Evolutionary conservation across 2,329 filamentous ascomycete species (phyloP), one percentile per base, ranked within the genome.

Genomic region (Nigrospora sphaerica): DNA sequence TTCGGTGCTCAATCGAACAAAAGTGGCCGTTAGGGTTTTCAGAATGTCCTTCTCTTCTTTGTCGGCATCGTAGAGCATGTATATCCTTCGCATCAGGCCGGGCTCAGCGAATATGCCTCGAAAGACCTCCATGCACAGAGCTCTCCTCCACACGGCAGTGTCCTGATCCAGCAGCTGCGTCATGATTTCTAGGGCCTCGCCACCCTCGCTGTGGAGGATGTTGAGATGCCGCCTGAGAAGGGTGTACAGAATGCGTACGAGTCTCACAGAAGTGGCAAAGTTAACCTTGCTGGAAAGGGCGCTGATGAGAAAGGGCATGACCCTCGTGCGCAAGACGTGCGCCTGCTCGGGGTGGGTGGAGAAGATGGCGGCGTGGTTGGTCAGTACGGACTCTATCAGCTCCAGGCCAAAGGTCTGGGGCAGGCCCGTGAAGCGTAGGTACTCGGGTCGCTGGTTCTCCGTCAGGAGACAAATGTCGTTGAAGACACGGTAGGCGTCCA

Each of bases 1-100:
- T 61, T 98, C 93, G 0, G 90, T 90, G 46, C 92, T 92, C 10
- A 97, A 72, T 13, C 90, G 82, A n/a, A 97, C 93, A 60, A 98
- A 91, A 0, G 86, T 85, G 11, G 88, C 87, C 51, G 93, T 85
- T 49, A 96, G 74, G 47, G 90, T 86, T 56, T 87, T 85, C 18
- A 98, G 70, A 17, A 97, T 80, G 43, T 84, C 75, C 56, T 85
- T 92, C 56, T 85, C 81, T 4, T 80, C 83, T 38, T 88, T 75
- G 43, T 80, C 71, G 13, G 79, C 77, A 60, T 98, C 92, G 55
- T 89, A 97, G 14, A 86, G 72, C 7, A 80, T 75, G 60, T 88
- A 97, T 2, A 95, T 88, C 34, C 85, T 81, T 37, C 93, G 75
- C 2, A 96, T 74, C 18, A 95, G 74, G 12, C 77, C 76, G 33